Conservation (phyloP, 1,284 basidiomycete species). For the Athelia sp. region DNA sequence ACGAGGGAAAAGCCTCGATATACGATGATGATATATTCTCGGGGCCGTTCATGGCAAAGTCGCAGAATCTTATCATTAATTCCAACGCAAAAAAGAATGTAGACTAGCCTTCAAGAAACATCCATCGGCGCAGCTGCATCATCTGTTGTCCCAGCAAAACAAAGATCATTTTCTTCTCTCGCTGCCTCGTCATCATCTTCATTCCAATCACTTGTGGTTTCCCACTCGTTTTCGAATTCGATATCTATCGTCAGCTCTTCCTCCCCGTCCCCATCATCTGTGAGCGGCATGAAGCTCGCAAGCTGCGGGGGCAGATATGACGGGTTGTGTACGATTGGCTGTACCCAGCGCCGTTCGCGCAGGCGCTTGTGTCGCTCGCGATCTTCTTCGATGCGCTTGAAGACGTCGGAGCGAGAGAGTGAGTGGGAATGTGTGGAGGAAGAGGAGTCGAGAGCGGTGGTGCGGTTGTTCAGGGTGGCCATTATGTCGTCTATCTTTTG, state of each 20-base stretch:
- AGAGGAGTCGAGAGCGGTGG: conserved; percentile 24
- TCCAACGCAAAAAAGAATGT: too few species aligned
- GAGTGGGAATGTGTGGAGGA: conserved; percentile 16
- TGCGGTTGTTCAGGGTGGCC: conserved; percentile 41
- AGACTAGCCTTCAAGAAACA: conserved; percentile 28
- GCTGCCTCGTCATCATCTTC: conserved; percentile 81
- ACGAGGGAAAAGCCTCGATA: too few species aligned
- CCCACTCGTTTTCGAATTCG: conserved; percentile 93
- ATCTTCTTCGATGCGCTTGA: conserved; percentile 92
- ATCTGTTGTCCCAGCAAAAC: conserved; percentile 42
- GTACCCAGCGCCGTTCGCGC: conserved; percentile 90
- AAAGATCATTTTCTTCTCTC: conserved; percentile 61
- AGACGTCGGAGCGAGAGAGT: conserved; percentile 65
- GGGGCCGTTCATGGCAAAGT: too few species aligned
- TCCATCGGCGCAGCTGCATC: conserved; percentile 51
- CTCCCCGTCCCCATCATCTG: conserved; percentile 35
- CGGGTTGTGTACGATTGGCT: conserved; percentile 57
- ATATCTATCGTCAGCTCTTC: conserved; percentile 67
- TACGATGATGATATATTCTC: too few species aligned
- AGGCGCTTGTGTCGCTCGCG: conserved; percentile 92
- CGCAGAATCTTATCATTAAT: too few species aligned
- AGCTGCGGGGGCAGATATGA: conserved; percentile 41
- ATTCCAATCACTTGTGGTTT: conserved; percentile 83
- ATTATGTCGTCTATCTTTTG: conserved; percentile 69
- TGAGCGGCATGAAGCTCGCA: conserved; percentile 55